Percentiles rank a stretch among this genome's conserved stretches.
Conservation (phyloP, 495 filamentous ascomycete species). For the Saxophila tyrrhenica region DNA sequence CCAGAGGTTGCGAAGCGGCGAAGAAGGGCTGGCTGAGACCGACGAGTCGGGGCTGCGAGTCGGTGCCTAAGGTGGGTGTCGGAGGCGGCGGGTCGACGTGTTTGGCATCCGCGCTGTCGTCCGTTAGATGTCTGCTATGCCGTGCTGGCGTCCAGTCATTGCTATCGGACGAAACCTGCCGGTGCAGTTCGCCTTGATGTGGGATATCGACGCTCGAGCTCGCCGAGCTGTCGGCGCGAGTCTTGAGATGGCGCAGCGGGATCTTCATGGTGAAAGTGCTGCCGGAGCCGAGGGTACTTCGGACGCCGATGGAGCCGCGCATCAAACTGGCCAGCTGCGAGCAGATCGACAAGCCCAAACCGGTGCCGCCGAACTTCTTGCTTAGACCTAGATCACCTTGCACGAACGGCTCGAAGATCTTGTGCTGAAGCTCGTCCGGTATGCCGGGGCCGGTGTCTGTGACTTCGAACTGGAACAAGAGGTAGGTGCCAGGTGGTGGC, state of each 20-base stretch:
- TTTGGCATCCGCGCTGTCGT: neutral
- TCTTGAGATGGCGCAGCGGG: conserved; percentile 65
- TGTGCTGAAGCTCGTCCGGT: conserved; percentile 57
- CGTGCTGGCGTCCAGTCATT: conserved; percentile 5
- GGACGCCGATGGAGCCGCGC: conserved; percentile 62
- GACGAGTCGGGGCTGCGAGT: conserved; percentile 62
- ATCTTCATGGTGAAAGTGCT: conserved; percentile 76
- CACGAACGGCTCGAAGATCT: conserved; percentile 89
- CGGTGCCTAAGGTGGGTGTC: conserved; percentile 19
- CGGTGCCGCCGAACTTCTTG: conserved; percentile 85
- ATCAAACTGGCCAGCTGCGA: conserved; percentile 74
- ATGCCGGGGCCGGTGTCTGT: conserved; percentile 89
- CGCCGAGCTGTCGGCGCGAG: conserved; percentile 45
- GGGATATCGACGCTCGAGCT: conserved; percentile 24
- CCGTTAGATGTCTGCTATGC: conserved; percentile 7
- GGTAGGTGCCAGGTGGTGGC: conserved; percentile 49
- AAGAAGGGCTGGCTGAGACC: conserved; percentile 83
- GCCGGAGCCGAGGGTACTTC: conserved; percentile 62
- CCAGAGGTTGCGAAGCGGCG: conserved; percentile 43
- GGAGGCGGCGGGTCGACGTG: conserved; percentile 24
- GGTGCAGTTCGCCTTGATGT: neutral
- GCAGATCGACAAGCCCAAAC: conserved; percentile 83
- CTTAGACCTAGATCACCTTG: conserved; percentile 81
- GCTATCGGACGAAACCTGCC: neutral
- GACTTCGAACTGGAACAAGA: conserved; percentile 76